A percentile compares a stretch with the other conserved stretches of the same genome.
Conservation (phyloP, 1,284 basidiomycete genomes). For the Bjerkandera adusta region DNA sequence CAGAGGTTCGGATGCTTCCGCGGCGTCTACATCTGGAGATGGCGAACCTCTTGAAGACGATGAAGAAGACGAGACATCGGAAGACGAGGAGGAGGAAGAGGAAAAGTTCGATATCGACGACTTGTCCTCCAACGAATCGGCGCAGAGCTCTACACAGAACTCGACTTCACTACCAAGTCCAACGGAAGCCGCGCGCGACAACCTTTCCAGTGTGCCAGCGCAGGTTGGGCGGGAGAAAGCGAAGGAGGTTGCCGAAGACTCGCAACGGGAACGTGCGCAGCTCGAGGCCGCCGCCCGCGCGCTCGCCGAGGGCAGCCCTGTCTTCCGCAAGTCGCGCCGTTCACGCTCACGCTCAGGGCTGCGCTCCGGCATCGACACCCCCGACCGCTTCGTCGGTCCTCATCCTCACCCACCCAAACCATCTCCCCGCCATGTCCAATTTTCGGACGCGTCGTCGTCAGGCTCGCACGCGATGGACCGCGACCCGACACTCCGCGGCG, state of each 20-base stretch:
- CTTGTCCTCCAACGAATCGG: constrained; percentile 49
- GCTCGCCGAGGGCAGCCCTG: constrained; percentile 33
- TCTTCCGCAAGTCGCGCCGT: constrained; percentile 36
- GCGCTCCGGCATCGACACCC: constrained; percentile 71
- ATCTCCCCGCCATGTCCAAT: constrained; percentile 54
- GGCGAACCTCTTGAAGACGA: constrained; percentile 26
- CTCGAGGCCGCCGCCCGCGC: constrained; percentile 35
- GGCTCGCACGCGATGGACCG: constrained; percentile 27
- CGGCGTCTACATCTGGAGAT: constrained; percentile 9
- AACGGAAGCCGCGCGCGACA: not conserved
- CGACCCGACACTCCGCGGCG: constrained; percentile 29
- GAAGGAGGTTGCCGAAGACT: constrained; percentile 17
- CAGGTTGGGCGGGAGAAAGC: constrained; percentile 34
- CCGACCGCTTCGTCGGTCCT: constrained; percentile 71
- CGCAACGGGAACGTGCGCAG: constrained; percentile 16
- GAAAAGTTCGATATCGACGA: constrained; percentile 92
- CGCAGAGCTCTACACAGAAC: constrained; percentile 16
- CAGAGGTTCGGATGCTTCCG: constrained; percentile 14
- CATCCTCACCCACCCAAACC: constrained; percentile 55
- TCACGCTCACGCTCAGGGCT: constrained; percentile 37
- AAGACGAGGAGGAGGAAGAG: constrained; percentile 66
- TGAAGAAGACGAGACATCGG: constrained; percentile 47
- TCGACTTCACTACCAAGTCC: constrained; percentile 7
- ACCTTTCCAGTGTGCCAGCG: constrained; percentile 30
- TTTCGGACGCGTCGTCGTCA: constrained; percentile 39